Evolutionary conservation across 768 basidiomycete genomes (phyloP).

Genomic region (Lactarius psammicola): DNA sequence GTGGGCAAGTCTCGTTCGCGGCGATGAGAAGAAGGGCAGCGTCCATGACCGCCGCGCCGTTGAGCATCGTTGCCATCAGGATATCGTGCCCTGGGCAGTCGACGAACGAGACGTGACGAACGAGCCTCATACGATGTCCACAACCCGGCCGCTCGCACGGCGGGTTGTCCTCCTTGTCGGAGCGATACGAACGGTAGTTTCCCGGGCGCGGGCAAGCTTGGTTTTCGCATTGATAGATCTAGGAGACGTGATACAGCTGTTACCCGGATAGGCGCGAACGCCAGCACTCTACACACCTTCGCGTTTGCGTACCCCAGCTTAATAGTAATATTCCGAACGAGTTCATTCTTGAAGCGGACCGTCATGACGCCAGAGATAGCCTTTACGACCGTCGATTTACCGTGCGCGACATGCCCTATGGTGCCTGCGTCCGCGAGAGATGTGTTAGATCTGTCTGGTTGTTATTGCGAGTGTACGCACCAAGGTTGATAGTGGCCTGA

Average conservation of each 20-base stretch:
- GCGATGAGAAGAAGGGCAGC: slow-evolving; percentile 94
- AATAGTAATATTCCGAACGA: slow-evolving; percentile 98
- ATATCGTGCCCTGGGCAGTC: slow-evolving; percentile 98
- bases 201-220: slow-evolving; percentile 89
- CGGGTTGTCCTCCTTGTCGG: slow-evolving; percentile 91
- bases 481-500: slow-evolving; percentile 93
- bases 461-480: slow-evolving; percentile 40
- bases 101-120: slow-evolving; percentile 98
- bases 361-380: slow-evolving; percentile 99
- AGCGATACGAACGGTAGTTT: slow-evolving; percentile 90
- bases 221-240: slow-evolving; percentile 99
- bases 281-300: slow-evolving; percentile 58
- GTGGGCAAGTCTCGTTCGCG: slow-evolving; percentile 98
- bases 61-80: slow-evolving; percentile 99
- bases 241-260: background rate
- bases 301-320: slow-evolving; percentile 99
- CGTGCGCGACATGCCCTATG: slow-evolving; percentile 98
- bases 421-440: slow-evolving; percentile 57
- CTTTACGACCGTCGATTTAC: slow-evolving; percentile 95
- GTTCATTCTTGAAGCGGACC: slow-evolving; percentile 98
- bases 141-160: slow-evolving; percentile 94
- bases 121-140: slow-evolving; percentile 82
- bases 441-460: background rate
- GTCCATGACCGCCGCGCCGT: slow-evolving; percentile 99
- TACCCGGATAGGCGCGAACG: background rate